Evolutionary conservation across 148 eudicot genomes (phyloP).

Genomic region (Chenopodium berlandieri): DNA sequence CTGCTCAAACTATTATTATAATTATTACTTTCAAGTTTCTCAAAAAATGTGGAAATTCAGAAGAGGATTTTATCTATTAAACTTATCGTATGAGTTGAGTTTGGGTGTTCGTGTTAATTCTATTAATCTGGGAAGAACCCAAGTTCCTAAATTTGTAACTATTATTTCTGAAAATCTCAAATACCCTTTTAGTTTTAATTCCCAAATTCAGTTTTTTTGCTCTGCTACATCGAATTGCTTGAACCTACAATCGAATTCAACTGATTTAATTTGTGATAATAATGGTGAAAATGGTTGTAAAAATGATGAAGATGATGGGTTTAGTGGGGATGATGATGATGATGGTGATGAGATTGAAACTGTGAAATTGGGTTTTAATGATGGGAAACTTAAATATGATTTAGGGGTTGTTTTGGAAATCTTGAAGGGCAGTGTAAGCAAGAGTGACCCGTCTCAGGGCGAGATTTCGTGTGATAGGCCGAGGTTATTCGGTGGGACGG

Average conservation of each 20-base stretch:
- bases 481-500: constrained; percentile 23
- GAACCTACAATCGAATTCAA: background rate
- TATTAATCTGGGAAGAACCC: constrained; percentile 20
- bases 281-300: background rate
- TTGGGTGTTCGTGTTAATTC: constrained; percentile 18
- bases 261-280: constrained; percentile 1
- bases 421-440: constrained; percentile 25
- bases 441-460: background rate
- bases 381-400: constrained; percentile 32
- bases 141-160: constrained; percentile 15
- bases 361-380: constrained; percentile 21
- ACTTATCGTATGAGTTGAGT: constrained; percentile 17
- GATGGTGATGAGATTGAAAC: constrained; percentile 25
- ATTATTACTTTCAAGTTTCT: background rate
- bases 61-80: constrained; percentile 35
- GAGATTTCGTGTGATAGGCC: background rate
- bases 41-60: constrained; percentile 36
- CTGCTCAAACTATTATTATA: background rate
- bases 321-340: constrained; percentile 24
- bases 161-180: constrained; percentile 4
- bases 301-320: constrained; percentile 8
- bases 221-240: constrained; percentile 23
- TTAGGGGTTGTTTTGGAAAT: constrained; percentile 43
- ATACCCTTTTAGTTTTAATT: constrained; percentile 14
- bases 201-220: constrained; percentile 20